Conservation (phyloP, 2,329 filamentous ascomycete genomes). For the Pestalotiopsis sp. region DNA sequence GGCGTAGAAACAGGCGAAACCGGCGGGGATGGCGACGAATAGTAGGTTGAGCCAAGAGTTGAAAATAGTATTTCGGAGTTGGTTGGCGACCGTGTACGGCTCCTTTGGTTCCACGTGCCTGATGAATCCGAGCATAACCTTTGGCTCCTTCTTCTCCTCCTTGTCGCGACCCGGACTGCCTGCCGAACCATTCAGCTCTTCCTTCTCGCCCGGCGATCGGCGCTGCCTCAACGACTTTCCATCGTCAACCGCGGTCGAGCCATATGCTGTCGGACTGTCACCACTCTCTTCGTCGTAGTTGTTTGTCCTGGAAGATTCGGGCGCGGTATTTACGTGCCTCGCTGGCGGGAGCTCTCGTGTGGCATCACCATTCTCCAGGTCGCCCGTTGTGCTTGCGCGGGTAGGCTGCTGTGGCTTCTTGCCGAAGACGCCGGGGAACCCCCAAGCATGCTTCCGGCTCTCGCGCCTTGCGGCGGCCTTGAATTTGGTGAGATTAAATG, state of each 20-base stretch:
- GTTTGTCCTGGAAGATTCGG: constrained; percentile 29
- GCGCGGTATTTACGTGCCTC: constrained; percentile 14
- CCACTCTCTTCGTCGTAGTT: constrained; percentile 23
- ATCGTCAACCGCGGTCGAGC: neutral
- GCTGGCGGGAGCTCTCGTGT: constrained; percentile 28
- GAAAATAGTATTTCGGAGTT: constrained; percentile 75
- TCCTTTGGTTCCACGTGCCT: constrained; percentile 51
- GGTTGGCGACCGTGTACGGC: constrained; percentile 63
- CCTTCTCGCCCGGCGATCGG: neutral
- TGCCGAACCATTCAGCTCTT: neutral
- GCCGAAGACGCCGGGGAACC: neutral
- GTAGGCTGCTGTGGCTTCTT: neutral
- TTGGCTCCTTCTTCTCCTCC: constrained; percentile 14
- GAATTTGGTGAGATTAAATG: constrained; percentile 7
- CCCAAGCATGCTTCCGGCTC: constrained; percentile 2
- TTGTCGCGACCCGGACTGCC: neutral
- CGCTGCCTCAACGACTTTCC: neutral
- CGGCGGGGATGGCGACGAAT: constrained; percentile 75
- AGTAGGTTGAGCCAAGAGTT: constrained; percentile 88
- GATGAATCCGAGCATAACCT: constrained; percentile 43
- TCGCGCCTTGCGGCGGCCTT: constrained; percentile 4
- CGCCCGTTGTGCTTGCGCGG: neutral
- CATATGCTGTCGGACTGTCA: constrained; percentile 2
- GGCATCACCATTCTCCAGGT: constrained; percentile 21
- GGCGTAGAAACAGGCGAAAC: constrained; percentile 75